Percentiles rank a stretch among this genome's conserved stretches.
These are phyloP conservation scores for Alternaria brassicicola DNA, from an alignment of 2,329 filamentous ascomycete genomes.

Conservation along the genomic window DNA sequence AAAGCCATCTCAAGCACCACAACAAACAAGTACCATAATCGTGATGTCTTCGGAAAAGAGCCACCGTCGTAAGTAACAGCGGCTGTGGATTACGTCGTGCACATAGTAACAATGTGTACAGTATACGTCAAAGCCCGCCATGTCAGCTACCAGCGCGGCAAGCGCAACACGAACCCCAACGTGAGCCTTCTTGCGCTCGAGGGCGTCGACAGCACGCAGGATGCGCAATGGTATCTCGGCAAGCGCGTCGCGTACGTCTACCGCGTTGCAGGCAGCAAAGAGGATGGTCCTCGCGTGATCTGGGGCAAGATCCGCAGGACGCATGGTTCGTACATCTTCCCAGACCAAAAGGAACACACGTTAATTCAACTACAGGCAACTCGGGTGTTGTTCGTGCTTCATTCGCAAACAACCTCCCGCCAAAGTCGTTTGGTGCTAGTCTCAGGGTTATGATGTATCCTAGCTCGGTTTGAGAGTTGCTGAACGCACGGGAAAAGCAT, in stretches of 20 bases:
- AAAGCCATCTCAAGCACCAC: not conserved
- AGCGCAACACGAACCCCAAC: slow-evolving; percentile 56
- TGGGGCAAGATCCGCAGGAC: slow-evolving; percentile 96
- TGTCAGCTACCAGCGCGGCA: slow-evolving; percentile 93
- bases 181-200: slow-evolving; percentile 96
- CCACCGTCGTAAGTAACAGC: slow-evolving; percentile 15
- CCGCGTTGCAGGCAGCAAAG: slow-evolving; percentile 84
- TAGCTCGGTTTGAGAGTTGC: slow-evolving; percentile 9
- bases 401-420: slow-evolving; percentile 90
- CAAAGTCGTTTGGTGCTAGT: slow-evolving; percentile 73
- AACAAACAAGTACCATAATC: slow-evolving; percentile 5
- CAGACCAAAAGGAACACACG: slow-evolving; percentile 41
- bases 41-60: slow-evolving; percentile 17
- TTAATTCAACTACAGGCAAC: slow-evolving; percentile 70
- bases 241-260: slow-evolving; percentile 99
- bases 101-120: slow-evolving; percentile 2
- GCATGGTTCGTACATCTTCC: slow-evolving; percentile 62
- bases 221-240: slow-evolving; percentile 94
- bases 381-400: slow-evolving; percentile 94
- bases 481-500: not conserved
- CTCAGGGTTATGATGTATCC: slow-evolving; percentile 96
- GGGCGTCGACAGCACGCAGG: slow-evolving; percentile 87
- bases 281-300: slow-evolving; percentile 70
- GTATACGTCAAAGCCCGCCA: slow-evolving; percentile 77
- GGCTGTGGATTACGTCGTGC: not conserved